Evolutionary conservation across 345 rosid species (phyloP).

Genomic region (Euphorbia tirucalli): DNA sequence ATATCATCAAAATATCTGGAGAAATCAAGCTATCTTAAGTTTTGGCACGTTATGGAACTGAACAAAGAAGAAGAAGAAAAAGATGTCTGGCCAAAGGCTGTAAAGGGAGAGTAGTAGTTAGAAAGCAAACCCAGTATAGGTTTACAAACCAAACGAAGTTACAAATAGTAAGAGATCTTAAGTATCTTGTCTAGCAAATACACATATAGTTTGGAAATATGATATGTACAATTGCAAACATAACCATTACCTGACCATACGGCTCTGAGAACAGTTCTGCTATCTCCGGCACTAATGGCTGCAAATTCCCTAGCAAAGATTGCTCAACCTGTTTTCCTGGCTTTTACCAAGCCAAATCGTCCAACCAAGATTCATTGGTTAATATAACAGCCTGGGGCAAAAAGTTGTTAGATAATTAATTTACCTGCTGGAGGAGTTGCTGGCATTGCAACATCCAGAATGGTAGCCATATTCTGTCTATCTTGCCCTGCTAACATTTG

Average conservation of each 20-base stretch:
- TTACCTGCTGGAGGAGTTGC: slow-evolving; percentile 59
- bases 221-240: too few relatives aligned
- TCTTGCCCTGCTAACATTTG: slow-evolving; percentile 61
- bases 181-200: background rate
- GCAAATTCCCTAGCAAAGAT: slow-evolving; percentile 45
- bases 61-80: too few relatives aligned
- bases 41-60: too few relatives aligned
- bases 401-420: background rate
- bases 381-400: background rate
- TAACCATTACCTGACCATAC: slow-evolving; percentile 46
- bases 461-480: slow-evolving; percentile 65
- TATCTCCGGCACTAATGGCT: slow-evolving; percentile 68
- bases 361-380: slow-evolving; percentile 5
- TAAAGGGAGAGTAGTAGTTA: too few relatives aligned
- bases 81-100: too few relatives aligned
- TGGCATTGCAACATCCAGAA: slow-evolving; percentile 78
- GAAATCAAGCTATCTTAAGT: too few relatives aligned
- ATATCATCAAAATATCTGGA: too few relatives aligned
- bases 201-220: too few relatives aligned
- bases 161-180: background rate
- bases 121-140: too few relatives aligned
- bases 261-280: slow-evolving; percentile 67
- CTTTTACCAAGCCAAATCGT: slow-evolving; percentile 11
- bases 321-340: slow-evolving; percentile 47
- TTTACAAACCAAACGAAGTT: too few relatives aligned